Percentiles rank a stretch among this genome's conserved stretches.
phyloP scores from a whole-genome alignment of 768 basidiomycete species.

The Clavulina sp. region DNA sequence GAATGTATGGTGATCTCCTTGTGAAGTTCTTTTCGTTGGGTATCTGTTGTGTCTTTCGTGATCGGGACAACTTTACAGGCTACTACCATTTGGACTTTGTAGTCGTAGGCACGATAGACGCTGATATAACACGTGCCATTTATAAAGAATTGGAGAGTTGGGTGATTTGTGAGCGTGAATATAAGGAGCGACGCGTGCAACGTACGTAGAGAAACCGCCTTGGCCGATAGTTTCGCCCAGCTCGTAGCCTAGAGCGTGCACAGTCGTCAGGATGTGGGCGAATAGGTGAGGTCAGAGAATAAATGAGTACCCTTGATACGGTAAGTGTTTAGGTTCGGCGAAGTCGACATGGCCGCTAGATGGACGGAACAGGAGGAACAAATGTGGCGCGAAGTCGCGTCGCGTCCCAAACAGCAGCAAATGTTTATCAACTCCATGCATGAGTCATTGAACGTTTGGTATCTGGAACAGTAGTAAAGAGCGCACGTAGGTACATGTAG shows the following conservation, averaged over 20 bases:
- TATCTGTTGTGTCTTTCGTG: constrained; percentile 42
- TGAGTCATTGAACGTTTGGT: no score
- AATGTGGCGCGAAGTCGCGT: no score
- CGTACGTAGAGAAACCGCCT: constrained; percentile 74
- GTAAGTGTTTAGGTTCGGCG: no score
- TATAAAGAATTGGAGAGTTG: neutral
- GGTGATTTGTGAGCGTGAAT: constrained; percentile 1
- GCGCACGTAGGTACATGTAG: no score
- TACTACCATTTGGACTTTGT: constrained; percentile 45
- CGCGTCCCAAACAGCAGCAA: no score
- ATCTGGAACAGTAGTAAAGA: no score
- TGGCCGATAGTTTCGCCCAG: constrained; percentile 38
- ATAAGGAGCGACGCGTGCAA: constrained; percentile 8
- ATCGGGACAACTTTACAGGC: constrained; percentile 75
- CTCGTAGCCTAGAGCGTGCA: neutral
- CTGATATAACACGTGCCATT: constrained; percentile 22
- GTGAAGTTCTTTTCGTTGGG: constrained; percentile 62
- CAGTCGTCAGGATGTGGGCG: neutral
- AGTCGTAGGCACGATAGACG: constrained; percentile 68
- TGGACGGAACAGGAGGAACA: no score
- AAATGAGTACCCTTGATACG: no score
- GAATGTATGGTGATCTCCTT: constrained; percentile 88
- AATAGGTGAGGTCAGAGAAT: no score
- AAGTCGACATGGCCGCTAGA: no score
- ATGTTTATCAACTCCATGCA: no score